Evolutionary conservation across 2,329 filamentous ascomycete genomes (phyloP), one percentile per base, ranked within the genome.

Genomic region (Scytalidium lignicola): DNA sequence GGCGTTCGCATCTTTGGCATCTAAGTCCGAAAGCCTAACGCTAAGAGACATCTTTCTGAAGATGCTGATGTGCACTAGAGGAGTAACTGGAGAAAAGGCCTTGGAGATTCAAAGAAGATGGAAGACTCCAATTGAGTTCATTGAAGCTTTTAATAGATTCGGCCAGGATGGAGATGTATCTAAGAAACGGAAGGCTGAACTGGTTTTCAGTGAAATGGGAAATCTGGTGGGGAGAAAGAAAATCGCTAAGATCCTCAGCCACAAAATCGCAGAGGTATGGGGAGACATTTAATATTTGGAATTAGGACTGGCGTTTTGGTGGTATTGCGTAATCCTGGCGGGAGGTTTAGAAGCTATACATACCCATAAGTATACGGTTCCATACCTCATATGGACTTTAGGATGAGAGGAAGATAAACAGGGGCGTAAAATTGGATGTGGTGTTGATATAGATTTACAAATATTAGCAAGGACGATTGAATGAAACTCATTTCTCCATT

Each of bases 11-110:
- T 82, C 82, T 1, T 68, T 92, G 41, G 82, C 82, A 1, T 88
- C 84, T 8, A 93, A 93, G 65, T 88, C 85, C 0, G 85, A 88
- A 46, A 78, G 78, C 51, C 78, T 90, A 58, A 88, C 86, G 0
- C 70, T 92, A 9, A 74, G 86, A 48, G 88, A 93, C 58, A 66
- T 91, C 0, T 92, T 81, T 57, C 70, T 93, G 21, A 91, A 91
- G 66, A 92, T 93, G 87, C 75, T 93, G 43, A 90, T 93, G 87
- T 89, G 85, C 54, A 88, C 80, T 1, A 78, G 78, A 48, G 86
- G 86, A 1, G 73, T 93, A 12, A 88, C 85, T 1, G 86, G 85
- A 2, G 87, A 91, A 58, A 88, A 87, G 59, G 88, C 88, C 0
- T 66, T 91, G 4, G 87, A 89, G 66, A 89, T 93, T 12, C 88